Evolutionary conservation across 2,329 filamentous ascomycete species (phyloP).

Genomic region (Fusarium oxysporum): DNA sequence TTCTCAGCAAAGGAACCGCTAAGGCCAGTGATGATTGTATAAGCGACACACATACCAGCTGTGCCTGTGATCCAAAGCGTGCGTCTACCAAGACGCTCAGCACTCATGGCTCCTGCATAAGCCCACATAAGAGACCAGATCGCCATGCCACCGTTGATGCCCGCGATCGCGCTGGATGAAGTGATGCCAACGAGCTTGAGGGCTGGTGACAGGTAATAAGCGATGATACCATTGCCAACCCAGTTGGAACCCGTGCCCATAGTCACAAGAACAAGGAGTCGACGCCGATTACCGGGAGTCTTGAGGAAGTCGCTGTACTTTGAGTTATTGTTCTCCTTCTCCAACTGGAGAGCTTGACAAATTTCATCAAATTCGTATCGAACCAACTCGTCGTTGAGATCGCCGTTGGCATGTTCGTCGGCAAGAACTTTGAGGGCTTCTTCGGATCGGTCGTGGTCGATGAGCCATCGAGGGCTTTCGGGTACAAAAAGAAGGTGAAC

Average conservation of each 20-base stretch:
- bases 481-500: conserved; percentile 51
- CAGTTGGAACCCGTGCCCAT: conserved; percentile 75
- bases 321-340: conserved; percentile 61
- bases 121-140: conserved; percentile 33
- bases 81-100: conserved; percentile 21
- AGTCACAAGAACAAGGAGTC: conserved; percentile 68
- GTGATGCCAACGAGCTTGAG: conserved; percentile 43
- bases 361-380: conserved; percentile 74
- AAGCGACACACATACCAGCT: conserved; percentile 17
- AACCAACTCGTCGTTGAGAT: conserved; percentile 66
- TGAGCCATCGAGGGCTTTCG: conserved; percentile 53
- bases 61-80: conserved; percentile 29
- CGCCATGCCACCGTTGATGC: conserved; percentile 37
- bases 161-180: conserved; percentile 1
- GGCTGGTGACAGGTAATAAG: conserved; percentile 71
- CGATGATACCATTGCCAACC: conserved; percentile 72
- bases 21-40: conserved; percentile 14
- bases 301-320: conserved; percentile 69
- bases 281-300: conserved; percentile 72
- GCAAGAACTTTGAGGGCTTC: conserved; percentile 64
- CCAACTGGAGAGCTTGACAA: conserved; percentile 67
- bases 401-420: conserved; percentile 72
- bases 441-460: conserved; percentile 49
- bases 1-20: conserved; percentile 19
- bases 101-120: conserved; percentile 23